Base-by-base conservation (phyloP, 192 early-diverging fungal species). In the Funneliformis mosseae region DNA sequence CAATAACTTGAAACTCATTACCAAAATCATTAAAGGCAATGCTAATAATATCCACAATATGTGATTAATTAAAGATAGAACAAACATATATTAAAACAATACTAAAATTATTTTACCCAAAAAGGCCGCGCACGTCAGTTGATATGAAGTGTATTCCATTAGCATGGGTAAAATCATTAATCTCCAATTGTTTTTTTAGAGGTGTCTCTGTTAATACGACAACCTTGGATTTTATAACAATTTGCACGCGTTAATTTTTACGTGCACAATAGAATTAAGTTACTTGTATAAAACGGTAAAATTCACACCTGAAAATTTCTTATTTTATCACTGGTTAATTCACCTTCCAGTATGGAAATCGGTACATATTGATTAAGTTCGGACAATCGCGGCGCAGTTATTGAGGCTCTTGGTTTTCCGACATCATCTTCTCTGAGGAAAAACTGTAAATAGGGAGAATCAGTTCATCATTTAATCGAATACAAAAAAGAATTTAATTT, bases 301-400 rank as follows among this genome's bases (percentile, higher is more conserved):
- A 23, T 41, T 48, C 12, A 18, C 81, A 89, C 86, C 81, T 91
- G 89, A 88, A 86, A 91, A 63, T 85, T 88, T 43, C 88, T 84
- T 25, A 91, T 60, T 68, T 88, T 88, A 39, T 92, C 93, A 72
- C 90, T 88, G 8, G 91, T 93, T 68, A 97, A 87, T 73, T 96
- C 92, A 21, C 90, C 94, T 71, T 93, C 89, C 55, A 94, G 84
- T 21, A 97, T 92, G 68, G 91, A 89, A 7, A 98, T 96, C 9
- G 98, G 98, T 12, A 98, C 97, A 86, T 99, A 99, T 82, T 91
- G 90, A 88, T 99, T 99, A 61, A 99, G 89, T 87, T 99, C 98
- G 33, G 94, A 95, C 42, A 99, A 89, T 60, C 92, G 92, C 60
- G 94, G 91, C 12, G 89, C 88, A 45, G 94, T 87, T 23, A 92